Evolutionary conservation across 73 alveolate species (phyloP).

Genomic region (Paramecium octaurelia): DNA sequence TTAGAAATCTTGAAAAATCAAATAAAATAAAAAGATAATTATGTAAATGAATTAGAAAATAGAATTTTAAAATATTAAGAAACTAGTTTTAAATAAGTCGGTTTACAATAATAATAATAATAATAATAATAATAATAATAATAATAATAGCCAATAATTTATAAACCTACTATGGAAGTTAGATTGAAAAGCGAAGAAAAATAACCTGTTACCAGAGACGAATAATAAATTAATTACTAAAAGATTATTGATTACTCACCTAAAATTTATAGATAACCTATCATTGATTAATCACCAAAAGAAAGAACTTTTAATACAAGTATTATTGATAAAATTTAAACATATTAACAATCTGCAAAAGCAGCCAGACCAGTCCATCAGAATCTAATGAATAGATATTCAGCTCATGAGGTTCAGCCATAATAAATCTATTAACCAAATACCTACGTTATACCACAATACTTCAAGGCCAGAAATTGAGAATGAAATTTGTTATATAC

Average conservation of each 20-base stretch:
- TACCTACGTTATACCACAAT: neutral
- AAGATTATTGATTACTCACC: conserved; percentile 30
- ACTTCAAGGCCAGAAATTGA: conserved; percentile 1
- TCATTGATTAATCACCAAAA: conserved; percentile 6
- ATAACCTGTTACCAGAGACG: neutral
- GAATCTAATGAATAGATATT: neutral
- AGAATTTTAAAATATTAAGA: conserved; percentile 35
- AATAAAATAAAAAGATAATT: conserved; percentile 18
- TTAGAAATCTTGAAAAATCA: neutral
- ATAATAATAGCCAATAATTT: neutral
- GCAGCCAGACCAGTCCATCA: neutral
- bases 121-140: neutral
- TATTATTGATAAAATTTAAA: neutral
- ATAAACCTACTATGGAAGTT: neutral
- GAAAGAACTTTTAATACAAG: conserved; percentile 10
- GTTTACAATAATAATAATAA: neutral
- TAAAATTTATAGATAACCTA: neutral
- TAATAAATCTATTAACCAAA: neutral
- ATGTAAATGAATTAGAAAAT: conserved; percentile 18
- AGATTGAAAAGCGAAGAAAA: conserved; percentile 39
- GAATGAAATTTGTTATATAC: neutral
- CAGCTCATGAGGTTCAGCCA: neutral
- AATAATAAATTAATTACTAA: neutral
- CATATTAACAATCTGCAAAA: neutral
- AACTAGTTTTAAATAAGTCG: neutral